Percentiles rank a stretch among this genome's conserved stretches.
Evolutionary conservation across 345 rosid species (phyloP).

Genomic region (Melaleuca alternifolia): DNA sequence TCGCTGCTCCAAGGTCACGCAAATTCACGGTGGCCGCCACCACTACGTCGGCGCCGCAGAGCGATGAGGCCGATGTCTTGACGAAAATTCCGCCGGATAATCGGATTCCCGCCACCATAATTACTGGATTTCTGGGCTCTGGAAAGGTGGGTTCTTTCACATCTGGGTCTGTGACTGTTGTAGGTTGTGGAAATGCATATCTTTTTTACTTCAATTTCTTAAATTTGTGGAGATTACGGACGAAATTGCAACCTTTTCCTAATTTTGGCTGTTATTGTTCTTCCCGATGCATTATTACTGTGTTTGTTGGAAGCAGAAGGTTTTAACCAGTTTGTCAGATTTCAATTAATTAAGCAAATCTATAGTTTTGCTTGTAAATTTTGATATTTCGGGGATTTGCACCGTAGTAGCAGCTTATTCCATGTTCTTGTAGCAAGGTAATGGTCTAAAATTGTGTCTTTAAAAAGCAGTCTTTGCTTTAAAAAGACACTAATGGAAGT

Average conservation of each 20-base stretch:
- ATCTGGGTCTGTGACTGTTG: not conserved
- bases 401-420: not conserved
- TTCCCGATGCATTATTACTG: not conserved
- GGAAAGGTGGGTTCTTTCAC: conserved; percentile 48
- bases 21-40: conserved; percentile 48
- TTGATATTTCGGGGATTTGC: not conserved
- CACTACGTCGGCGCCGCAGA: conserved; percentile 38
- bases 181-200: not conserved
- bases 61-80: conserved; percentile 50
- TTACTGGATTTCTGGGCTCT: conserved; percentile 91
- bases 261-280: not conserved
- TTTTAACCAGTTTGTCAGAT: not conserved
- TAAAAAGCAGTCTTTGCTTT: not conserved
- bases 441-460: not conserved
- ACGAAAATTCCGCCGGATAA: conserved; percentile 70
- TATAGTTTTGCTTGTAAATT: not conserved
- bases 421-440: not conserved
- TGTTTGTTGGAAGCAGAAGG: not conserved
- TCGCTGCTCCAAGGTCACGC: conserved; percentile 7
- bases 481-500: not conserved
- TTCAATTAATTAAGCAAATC: not conserved
- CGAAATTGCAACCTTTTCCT: not conserved
- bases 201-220: not conserved
- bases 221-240: not conserved
- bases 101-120: conserved; percentile 91